A percentile compares a stretch with the other conserved stretches of the same genome.
Conservation (phyloP, 768 basidiomycete species). For the Gloeophyllum trabeum region DNA sequence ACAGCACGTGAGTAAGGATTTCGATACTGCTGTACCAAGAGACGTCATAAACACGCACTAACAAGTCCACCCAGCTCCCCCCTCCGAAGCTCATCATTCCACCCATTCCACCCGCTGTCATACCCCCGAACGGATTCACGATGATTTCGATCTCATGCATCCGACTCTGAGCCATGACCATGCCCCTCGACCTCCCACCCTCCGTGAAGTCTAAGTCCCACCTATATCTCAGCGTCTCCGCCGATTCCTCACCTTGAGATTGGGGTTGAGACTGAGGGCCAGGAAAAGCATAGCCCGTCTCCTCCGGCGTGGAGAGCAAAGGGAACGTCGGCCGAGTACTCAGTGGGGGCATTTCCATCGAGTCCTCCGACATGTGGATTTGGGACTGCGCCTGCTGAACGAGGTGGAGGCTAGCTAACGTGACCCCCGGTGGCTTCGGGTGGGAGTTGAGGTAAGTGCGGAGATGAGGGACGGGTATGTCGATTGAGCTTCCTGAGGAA, state of each 20-base stretch:
- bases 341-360: conserved; percentile 11
- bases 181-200: conserved; percentile 33
- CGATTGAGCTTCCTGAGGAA: conserved; percentile 24
- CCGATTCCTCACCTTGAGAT: conserved; percentile 30
- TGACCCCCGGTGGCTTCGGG: conserved; percentile 32
- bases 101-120: conserved; percentile 28
- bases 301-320: conserved; percentile 17
- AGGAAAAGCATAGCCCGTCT: conserved; percentile 3
- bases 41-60: conserved; percentile 34
- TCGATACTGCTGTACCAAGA: too few species aligned
- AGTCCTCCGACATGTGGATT: conserved; percentile 13
- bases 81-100: conserved; percentile 34
- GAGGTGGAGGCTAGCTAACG: conserved; percentile 43
- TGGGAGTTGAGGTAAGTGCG: conserved; percentile 28
- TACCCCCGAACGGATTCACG: conserved; percentile 41
- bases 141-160: conserved; percentile 65
- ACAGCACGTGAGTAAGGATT: neutral
- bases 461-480: conserved; percentile 41
- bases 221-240: conserved; percentile 18
- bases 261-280: conserved; percentile 36
- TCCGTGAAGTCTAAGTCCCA: conserved; percentile 73
- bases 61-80: conserved; percentile 55
- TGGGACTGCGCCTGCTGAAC: conserved; percentile 21
- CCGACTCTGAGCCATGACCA: conserved; percentile 64
- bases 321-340: conserved; percentile 39